A percentile compares a stretch with the other conserved stretches of the same genome.
Evolutionary conservation across 345 rosid species (phyloP).

Genomic region (Raphanus sativus): DNA sequence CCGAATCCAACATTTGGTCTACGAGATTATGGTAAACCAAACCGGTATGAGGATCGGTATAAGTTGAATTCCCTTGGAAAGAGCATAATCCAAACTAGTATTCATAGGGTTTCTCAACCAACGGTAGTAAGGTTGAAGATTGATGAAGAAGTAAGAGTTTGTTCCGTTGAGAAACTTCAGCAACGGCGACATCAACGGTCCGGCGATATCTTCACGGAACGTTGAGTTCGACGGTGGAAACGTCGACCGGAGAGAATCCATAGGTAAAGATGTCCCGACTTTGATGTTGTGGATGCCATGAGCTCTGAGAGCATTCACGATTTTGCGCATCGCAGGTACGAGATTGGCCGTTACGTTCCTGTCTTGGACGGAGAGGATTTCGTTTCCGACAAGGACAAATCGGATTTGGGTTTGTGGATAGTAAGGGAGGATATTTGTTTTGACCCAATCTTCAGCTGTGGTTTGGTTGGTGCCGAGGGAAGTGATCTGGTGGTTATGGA

Average conservation of each 20-base stretch:
- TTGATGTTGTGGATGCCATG: not conserved
- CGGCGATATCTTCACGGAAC: not conserved
- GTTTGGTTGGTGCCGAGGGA: not conserved
- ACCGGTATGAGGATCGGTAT: not conserved
- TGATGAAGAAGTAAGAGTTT: not conserved
- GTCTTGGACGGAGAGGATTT: not conserved
- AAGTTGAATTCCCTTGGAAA: not conserved
- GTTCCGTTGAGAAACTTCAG: not conserved
- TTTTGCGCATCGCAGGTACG: not conserved
- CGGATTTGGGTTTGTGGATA: not conserved
- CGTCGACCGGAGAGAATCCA: not conserved
- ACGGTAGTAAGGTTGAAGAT: not conserved
- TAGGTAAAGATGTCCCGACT: not conserved
- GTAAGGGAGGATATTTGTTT: not conserved
- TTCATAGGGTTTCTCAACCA: not conserved
- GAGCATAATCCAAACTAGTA: not conserved
- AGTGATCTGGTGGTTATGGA: not conserved
- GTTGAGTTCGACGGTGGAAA: not conserved
- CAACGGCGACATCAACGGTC: not conserved
- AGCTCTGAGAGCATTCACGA: not conserved
- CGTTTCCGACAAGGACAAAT: not conserved
- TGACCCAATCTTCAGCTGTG: not conserved
- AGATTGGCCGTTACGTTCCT: not conserved
- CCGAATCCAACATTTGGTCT: not conserved
- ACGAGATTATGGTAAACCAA: not conserved